Evolutionary conservation across 495 filamentous ascomycete genomes (phyloP).

Genomic region (Apodospora peruviana): DNA sequence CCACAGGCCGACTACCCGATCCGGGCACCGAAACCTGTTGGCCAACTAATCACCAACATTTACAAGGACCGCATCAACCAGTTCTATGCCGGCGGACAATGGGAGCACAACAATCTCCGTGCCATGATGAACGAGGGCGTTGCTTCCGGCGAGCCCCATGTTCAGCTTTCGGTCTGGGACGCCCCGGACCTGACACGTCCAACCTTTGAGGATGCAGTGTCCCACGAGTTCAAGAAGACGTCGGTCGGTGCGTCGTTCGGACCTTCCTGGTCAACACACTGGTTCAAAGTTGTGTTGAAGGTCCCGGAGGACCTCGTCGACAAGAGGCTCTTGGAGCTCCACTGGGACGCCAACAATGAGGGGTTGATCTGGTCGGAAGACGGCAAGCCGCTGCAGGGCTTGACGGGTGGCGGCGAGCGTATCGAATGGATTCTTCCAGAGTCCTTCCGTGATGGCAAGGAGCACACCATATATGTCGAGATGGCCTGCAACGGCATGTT

Average conservation of each 20-base stretch:
- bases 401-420: constrained; percentile 88
- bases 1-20: constrained; percentile 39
- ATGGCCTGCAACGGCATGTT: constrained; percentile 99
- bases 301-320: constrained; percentile 66
- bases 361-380: constrained; percentile 85
- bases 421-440: constrained; percentile 86
- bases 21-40: constrained; percentile 48
- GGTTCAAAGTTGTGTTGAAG: constrained; percentile 79
- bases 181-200: constrained; percentile 74
- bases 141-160: constrained; percentile 62
- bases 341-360: constrained; percentile 93
- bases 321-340: constrained; percentile 79
- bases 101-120: constrained; percentile 68
- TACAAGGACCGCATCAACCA: constrained; percentile 79
- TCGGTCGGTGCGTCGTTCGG: constrained; percentile 75
- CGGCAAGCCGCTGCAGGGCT: constrained; percentile 81
- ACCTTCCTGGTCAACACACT: constrained; percentile 97
- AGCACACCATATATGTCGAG: constrained; percentile 88
- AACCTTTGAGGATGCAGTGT: constrained; percentile 83
- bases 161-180: constrained; percentile 84
- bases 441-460: constrained; percentile 72
- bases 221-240: constrained; percentile 70
- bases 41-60: constrained; percentile 80
- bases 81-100: constrained; percentile 79
- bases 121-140: constrained; percentile 73